Conservation (phyloP, 2,329 filamentous ascomycete genomes). For the Botrytis hyacinthi region DNA sequence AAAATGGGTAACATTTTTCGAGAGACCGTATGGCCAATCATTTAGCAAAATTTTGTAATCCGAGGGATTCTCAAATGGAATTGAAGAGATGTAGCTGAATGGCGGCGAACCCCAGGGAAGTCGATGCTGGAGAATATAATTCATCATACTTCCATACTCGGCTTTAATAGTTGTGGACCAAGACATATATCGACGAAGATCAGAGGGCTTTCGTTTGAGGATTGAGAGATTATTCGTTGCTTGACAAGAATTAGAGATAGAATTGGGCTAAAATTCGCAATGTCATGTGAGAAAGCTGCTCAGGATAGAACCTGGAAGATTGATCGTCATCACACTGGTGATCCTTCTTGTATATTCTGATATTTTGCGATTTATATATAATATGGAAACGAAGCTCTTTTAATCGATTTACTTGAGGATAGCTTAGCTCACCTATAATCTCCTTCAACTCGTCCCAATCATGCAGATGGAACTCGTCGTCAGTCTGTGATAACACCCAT, state of each 20-base stretch:
- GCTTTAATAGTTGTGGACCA: slow-evolving; percentile 70
- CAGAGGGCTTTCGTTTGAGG: slow-evolving; percentile 77
- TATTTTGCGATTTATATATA: background rate
- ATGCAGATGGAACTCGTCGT: slow-evolving; percentile 68
- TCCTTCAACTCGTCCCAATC: slow-evolving; percentile 71
- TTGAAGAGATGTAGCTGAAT: slow-evolving; percentile 44
- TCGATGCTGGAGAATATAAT: slow-evolving; percentile 72
- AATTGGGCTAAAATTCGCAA: slow-evolving; percentile 3
- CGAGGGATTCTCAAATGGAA: slow-evolving; percentile 52
- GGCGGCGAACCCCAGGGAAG: slow-evolving; percentile 64
- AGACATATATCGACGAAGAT: slow-evolving; percentile 74
- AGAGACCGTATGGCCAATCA: slow-evolving; percentile 90
- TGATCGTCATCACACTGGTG: slow-evolving; percentile 9
- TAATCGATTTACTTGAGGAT: background rate
- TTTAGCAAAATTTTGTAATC: slow-evolving; percentile 75
- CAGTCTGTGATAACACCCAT: slow-evolving; percentile 59
- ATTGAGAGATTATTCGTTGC: slow-evolving; percentile 62
- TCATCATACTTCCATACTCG: slow-evolving; percentile 75
- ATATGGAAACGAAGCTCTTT: background rate
- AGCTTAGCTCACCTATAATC: slow-evolving; percentile 56
- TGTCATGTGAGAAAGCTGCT: slow-evolving; percentile 2
- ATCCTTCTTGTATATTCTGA: background rate
- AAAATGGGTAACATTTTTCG: slow-evolving; percentile 67
- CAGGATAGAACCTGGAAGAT: background rate
- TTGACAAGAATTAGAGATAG: slow-evolving; percentile 31